Base-by-base conservation (phyloP, 2,329 filamentous ascomycete species). In the Emergomyces africanus region DNA sequence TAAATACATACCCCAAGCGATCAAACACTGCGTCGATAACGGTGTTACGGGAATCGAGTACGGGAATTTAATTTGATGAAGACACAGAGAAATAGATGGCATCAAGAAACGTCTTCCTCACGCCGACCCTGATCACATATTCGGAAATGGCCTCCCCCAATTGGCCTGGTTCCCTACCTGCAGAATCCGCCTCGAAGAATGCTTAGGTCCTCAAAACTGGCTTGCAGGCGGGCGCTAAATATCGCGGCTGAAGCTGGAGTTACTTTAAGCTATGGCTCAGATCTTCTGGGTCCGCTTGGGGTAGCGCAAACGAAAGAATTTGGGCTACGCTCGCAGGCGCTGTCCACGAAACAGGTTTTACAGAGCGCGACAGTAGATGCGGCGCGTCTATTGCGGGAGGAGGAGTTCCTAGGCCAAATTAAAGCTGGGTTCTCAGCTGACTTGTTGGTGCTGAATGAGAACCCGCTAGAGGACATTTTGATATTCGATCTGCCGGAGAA, bases 21-120 rank as follows among this genome's bases (percentile, higher is more conserved):
- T 85, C 42, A 73, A 75, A 5, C 80, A 82, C 60, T 79, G 79
- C 1, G 72, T 84, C 23, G 73, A 78, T 18, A 79, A 83, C 55
- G 82, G 80, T 5, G 79, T 80, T 0, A 72, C 65, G 20, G 79
- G 80, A 0, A 83, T 84, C 62, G 82, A 84, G 61, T 82, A 79
- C 60, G 75, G 76, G 0, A 79, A 77, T 61, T 65, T 78, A 39
- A 64, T 78, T n/a, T 41, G 73, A 77, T 61, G 59, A 67, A 14
- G 69, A 74, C 39, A 78, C 77, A 2, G 77, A 80, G 0, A 67
- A 70, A 51, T 69, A 79, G 57, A 81, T 83, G 79, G 79, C 76
- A 0, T 71, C 75, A 61, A 75, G 72, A 53, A 72, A 70, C 0
- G 72, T 77, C 2, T 81, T 75, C 65, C 66, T 84, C 9, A 83